Evolutionary conservation across 2,329 filamentous ascomycete species (phyloP), one percentile per base, ranked within the genome.

Genomic region (Fusarium sp.): DNA sequence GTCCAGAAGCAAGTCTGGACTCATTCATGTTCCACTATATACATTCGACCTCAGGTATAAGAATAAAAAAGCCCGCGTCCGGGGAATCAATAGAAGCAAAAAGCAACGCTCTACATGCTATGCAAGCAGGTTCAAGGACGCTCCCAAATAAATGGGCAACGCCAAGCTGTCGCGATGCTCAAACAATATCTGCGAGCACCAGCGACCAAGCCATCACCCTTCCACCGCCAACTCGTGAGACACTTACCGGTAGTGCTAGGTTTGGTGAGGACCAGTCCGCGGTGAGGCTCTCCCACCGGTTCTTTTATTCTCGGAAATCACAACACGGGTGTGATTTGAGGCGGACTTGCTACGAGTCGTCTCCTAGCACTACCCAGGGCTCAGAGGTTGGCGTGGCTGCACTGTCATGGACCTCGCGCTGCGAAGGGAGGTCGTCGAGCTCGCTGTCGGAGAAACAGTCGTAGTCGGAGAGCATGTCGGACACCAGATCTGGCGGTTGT

Each of bases 281-380:
- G 70, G 74, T 71, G 73, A 62, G 71, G 71, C 71, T 71, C 70
- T 75, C 68, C 61, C 75, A 71, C 73, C 73, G 70, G 35, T 10
- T 48, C 65, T 47, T 52, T 25, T 47, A 65, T 22, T 58, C 61
- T 71, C 70, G 61, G 75, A 73, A 74, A 71, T 73, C 75, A 65
- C 62, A 51, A 55, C 62, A 68, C 71, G 68, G 72, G 73, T 76
- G 73, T 73, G 17, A 73, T 73, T 67, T 67, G 55, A 50, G 69
- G 75, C 77, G 79, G 79, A 81, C 78, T 75, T 82, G 80, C 75
- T 83, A 79, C 79, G 77, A 82, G 80, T 78, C 82, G 77, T 82
- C 80, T 73, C 78, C 79, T 70, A 83, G 74, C 74, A 83, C 75
- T 35, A 82, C 76, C 81, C 81, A 83, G 63, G 77, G 72, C 41